Evolutionary conservation across 176 grass and related monocot species (phyloP), one percentile per base, ranked within the genome.

Genomic region (Oryza nivara): DNA sequence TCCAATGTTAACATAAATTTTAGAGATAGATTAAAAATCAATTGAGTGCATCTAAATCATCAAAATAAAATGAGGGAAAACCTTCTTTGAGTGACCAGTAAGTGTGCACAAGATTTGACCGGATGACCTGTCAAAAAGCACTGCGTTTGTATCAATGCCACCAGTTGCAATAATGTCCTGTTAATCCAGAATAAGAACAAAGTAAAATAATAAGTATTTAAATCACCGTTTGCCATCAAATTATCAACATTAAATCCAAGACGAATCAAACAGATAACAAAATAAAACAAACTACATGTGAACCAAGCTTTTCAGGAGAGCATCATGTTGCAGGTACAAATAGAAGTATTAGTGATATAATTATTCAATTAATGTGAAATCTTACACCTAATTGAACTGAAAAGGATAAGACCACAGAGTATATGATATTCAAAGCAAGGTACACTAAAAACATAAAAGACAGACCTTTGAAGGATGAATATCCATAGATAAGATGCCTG

Each of bases 61-160:
- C 26, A 77, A 76, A 80, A 75, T 56, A 75, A 83, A 19, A 72
- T 73, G 20, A 45, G 45, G 40, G n/a, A 78, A 70, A 78, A 99
- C 97, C 97, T 94, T 96, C 82, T 99, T 99, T 20, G 97, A 99
- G 79, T 99, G 97, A 51, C 97, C 97, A 88, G 84, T 71, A 67
- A 99, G 91, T 38, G 97, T 99, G 17, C 84, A 96, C 74, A 94
- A 88, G 77, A 99, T 92, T 91, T 99, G 92, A 78, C 97, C 97
- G 43, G 97, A 96, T 74, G 82, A 20, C 64, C 97, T 92, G 84
- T 94, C 85, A 83, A 99, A 99, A 72, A 99, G 75, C 79, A 99
- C 97, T 9, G 93, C 97, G 88, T 96, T 99, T 54, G 97, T 91
- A 88, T 99, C 97, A 15, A 91, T 85, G 75, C 97, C 97, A 3